Evolutionary conservation across 2,329 filamentous ascomycete genomes (phyloP), one percentile per base, ranked within the genome.

Genomic region (Alternaria infectoria): DNA sequence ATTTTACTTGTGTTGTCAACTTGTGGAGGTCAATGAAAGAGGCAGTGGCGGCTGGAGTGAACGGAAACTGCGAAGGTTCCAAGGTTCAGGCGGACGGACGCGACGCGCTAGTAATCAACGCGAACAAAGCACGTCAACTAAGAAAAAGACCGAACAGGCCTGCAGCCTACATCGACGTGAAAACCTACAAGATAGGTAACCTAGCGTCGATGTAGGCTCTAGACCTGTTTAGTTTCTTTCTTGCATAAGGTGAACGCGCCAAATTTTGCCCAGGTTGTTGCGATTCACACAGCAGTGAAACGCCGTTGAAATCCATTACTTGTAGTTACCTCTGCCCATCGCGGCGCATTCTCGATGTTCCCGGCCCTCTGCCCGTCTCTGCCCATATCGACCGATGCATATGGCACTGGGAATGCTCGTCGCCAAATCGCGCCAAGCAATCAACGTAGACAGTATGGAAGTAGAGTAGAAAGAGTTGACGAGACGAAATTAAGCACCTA

Each of bases 341-440:
- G 54, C 50, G 63, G 56, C 40, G 55, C 19, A 30, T 30, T 11
- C 51, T 46, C 15, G 49, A 26, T 47, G 17, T 49, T 26, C 15
- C 30, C 45, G 30, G 43, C 9, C 32, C 45, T 30, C 44, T 55
- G 47, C 47, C 51, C 17, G 61, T 32, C 44, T 63, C 54, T 12
- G 72, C 67, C 67, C 66, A 74, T 54, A 5, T 63, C 28, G 71
- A 73, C 23, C 57, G 17, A 23, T 68, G 65, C 69, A 73, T 73
- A 6, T 43, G 57, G 54, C 30, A 32, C 30, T 32, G 30, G 30
- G 30, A 32, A 55, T 40, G 44, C 32, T 36, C n/a, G 13, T n/a
- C 21, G 46, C 19, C 8, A 26, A 46, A 60, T 45, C 54, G 61
- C 30, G 47, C 26, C 64, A 54, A 65, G 54, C 58, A 58, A 64